Evolutionary conservation across 768 basidiomycete species (phyloP).

Genomic region (Mycena pura): DNA sequence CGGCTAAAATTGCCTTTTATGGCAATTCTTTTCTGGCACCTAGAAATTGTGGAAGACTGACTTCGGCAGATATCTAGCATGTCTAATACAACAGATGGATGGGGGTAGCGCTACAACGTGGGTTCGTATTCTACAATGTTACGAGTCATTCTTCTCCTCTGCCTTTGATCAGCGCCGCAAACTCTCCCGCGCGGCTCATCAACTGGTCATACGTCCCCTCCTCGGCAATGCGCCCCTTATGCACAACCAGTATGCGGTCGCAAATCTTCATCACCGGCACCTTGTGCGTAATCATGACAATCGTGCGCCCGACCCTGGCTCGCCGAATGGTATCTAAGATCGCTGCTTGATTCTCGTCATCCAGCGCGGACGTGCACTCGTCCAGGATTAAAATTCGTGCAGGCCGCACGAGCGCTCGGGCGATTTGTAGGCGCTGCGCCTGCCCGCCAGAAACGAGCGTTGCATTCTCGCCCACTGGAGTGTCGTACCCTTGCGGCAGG

Average conservation of each 20-base stretch:
- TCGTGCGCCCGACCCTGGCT: conserved; percentile 67
- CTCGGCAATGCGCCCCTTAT: conserved; percentile 67
- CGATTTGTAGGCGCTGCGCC: conserved; percentile 78
- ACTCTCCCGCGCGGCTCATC: conserved; percentile 52
- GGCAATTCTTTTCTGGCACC: too few species aligned
- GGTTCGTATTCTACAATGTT: not conserved
- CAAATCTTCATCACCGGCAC: conserved; percentile 76
- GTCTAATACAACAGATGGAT: not conserved
- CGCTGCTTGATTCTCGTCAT: conserved; percentile 69
- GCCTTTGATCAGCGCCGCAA: conserved; percentile 11
- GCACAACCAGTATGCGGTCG: conserved; percentile 71
- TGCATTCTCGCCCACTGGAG: conserved; percentile 78
- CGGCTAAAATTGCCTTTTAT: too few species aligned
- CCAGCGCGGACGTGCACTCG: conserved; percentile 80
- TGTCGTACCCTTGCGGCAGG: conserved; percentile 76
- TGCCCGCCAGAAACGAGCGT: conserved; percentile 81
- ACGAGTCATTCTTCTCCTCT: not conserved
- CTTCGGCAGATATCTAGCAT: not conserved
- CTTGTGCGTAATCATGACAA: conserved; percentile 82
- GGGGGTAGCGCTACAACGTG: conserved; percentile 16
- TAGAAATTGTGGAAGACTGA: too few species aligned
- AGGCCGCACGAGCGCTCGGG: conserved; percentile 69
- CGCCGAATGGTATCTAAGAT: conserved; percentile 69
- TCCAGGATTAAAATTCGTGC: conserved; percentile 74
- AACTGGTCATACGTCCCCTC: conserved; percentile 65